A percentile compares a stretch with the other conserved stretches of the same genome.
These are phyloP conservation scores for Acanthochlamys bracteata DNA, from an alignment of 106 monocot genomes.

Conservation along the genomic window DNA sequence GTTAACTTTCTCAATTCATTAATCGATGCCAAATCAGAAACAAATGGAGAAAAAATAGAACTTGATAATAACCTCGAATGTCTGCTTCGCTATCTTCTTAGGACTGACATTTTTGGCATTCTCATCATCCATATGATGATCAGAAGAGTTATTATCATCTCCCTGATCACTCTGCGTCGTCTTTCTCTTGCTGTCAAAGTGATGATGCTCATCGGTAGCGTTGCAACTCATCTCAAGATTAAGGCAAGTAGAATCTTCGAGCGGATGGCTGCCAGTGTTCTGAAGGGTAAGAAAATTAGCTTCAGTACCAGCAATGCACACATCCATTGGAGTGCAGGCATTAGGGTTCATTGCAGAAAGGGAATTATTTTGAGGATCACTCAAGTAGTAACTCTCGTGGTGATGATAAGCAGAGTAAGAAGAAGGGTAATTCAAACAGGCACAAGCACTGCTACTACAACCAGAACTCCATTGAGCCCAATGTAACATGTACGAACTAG, in stretches of 20 bases:
- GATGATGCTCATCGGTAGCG: neutral
- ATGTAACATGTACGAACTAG: constrained; percentile 2
- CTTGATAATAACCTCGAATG: neutral
- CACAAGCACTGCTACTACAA: constrained; percentile 8
- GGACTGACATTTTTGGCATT: neutral
- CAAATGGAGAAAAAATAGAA: neutral
- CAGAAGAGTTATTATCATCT: neutral
- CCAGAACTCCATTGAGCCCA: constrained; percentile 16
- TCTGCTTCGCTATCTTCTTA: constrained; percentile 14
- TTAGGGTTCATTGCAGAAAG: constrained; percentile 5
- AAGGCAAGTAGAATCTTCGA: neutral
- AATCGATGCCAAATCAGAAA: neutral
- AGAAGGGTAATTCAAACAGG: constrained; percentile 2
- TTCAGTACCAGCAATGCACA: constrained; percentile 5
- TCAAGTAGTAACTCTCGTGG: constrained; percentile 13
- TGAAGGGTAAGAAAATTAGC: constrained; percentile 1
- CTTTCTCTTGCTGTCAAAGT: neutral
- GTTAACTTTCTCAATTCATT: neutral
- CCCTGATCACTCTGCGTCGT: neutral
- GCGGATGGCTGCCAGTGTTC: neutral
- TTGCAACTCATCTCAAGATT: constrained; percentile 2
- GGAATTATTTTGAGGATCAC: constrained; percentile 1
- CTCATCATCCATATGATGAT: neutral
- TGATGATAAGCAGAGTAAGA: neutral
- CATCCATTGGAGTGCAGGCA: constrained; percentile 2